phyloP scores from a whole-genome alignment of 768 basidiomycete genomes.

The Mycena vitilis region DNA sequence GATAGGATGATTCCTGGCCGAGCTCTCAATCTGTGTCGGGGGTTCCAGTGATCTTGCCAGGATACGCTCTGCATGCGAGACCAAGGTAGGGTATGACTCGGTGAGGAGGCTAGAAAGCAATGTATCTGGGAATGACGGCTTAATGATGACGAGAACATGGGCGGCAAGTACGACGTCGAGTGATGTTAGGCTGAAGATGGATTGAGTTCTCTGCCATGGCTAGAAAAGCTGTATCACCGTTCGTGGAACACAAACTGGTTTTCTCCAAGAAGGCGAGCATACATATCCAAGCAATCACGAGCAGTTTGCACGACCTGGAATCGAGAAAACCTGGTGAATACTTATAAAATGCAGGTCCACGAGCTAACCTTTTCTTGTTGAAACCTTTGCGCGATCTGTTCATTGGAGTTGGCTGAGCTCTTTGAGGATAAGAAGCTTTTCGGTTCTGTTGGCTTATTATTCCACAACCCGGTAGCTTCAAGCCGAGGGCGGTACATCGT shows the following conservation, averaged over 20 bases:
- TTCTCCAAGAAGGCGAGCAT: conserved; percentile 64
- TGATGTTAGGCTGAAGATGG: conserved; percentile 61
- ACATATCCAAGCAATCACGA: conserved; percentile 65
- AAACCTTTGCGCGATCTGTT: conserved; percentile 65
- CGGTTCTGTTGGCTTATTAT: conserved; percentile 25
- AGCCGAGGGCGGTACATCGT: conserved; percentile 66
- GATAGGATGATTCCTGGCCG: conserved; percentile 44
- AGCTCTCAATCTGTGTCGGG: conserved; percentile 34
- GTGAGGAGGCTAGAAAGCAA: conserved; percentile 64
- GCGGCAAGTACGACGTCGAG: conserved; percentile 77
- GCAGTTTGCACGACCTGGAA: conserved; percentile 70
- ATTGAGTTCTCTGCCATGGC: conserved; percentile 5
- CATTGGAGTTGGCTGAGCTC: conserved; percentile 38
- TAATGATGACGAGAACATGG: conserved; percentile 69
- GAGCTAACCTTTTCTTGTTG: conserved; percentile 69
- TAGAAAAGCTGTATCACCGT: conserved; percentile 45
- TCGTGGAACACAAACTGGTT: conserved; percentile 64
- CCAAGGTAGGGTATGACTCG: conserved; percentile 67
- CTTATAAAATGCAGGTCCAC: not conserved
- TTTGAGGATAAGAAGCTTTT: not conserved
- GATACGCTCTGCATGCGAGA: conserved; percentile 68
- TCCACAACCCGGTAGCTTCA: conserved; percentile 75
- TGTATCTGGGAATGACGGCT: conserved; percentile 72
- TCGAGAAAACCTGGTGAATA: not conserved
- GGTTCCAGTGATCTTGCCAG: conserved; percentile 42